Evolutionary conservation across 305 asterid genomes (phyloP).

Genomic region (Rubia peregrina): DNA sequence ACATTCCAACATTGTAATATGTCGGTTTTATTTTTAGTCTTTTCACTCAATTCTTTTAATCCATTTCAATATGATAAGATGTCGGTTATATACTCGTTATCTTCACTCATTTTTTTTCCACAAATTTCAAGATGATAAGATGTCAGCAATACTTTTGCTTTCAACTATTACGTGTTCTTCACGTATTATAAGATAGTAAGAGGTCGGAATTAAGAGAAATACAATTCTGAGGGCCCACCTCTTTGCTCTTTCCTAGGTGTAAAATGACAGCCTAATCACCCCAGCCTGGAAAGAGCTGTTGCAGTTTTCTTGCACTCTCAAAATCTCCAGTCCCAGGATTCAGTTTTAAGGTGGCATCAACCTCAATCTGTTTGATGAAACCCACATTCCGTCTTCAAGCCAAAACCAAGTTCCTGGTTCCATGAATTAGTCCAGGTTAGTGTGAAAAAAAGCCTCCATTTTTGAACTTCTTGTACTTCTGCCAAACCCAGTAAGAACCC

Average conservation of each 20-base stretch:
- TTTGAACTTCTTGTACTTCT: constrained; percentile 18
- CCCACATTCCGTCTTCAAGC: constrained; percentile 22
- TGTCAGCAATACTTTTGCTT: not conserved
- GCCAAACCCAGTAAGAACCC: not conserved
- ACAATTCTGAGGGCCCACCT: constrained; percentile 42
- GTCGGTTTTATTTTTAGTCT: too few relatives aligned
- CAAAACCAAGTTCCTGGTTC: constrained; percentile 27
- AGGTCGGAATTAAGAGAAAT: too few relatives aligned
- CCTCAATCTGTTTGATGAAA: constrained; percentile 13
- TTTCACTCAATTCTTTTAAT: too few relatives aligned
- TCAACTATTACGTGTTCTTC: too few relatives aligned
- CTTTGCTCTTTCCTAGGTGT: constrained; percentile 30
- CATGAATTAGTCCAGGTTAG: constrained; percentile 35
- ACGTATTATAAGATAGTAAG: too few relatives aligned
- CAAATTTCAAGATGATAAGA: too few relatives aligned
- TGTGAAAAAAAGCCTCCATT: constrained; percentile 22
- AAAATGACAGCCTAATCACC: constrained; percentile 85
- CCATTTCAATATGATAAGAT: too few relatives aligned
- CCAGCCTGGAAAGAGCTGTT: constrained; percentile 97
- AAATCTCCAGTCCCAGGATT: constrained; percentile 29
- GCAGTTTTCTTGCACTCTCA: constrained; percentile 39
- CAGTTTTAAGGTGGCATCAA: constrained; percentile 26
- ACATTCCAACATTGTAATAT: too few relatives aligned
- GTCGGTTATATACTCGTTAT: too few relatives aligned
- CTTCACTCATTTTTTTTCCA: too few relatives aligned